Evolutionary conservation across 495 filamentous ascomycete species (phyloP).

Genomic region (Penicilliopsis zonata): DNA sequence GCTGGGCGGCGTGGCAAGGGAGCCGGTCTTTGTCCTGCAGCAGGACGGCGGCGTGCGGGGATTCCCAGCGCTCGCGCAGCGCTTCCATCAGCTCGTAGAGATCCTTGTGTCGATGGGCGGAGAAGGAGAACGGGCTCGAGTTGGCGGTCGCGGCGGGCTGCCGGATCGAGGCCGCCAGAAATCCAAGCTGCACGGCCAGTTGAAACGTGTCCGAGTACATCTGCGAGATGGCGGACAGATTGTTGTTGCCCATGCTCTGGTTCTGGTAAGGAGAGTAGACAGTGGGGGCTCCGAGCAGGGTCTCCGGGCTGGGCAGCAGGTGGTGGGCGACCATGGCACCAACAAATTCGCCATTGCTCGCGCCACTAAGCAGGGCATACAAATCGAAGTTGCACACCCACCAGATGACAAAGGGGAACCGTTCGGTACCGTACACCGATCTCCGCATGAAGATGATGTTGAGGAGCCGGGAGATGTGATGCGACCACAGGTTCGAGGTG

Average conservation of each 20-base stretch:
- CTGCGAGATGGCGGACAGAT: slow-evolving; percentile 28
- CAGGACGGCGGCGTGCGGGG: slow-evolving; percentile 20
- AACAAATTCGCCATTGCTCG: slow-evolving; percentile 39
- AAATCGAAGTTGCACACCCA: slow-evolving; percentile 44
- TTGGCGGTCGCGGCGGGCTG: slow-evolving; percentile 1
- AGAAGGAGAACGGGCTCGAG: slow-evolving; percentile 4
- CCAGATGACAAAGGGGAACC: slow-evolving; percentile 42
- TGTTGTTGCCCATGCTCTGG: no score
- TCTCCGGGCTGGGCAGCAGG: slow-evolving; percentile 31
- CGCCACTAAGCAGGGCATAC: slow-evolving; percentile 42
- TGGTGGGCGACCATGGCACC: slow-evolving; percentile 33
- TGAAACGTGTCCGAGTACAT: slow-evolving; percentile 32
- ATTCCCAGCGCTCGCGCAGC: slow-evolving; percentile 29
- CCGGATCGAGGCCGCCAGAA: slow-evolving; percentile 27
- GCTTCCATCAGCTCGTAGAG: slow-evolving; percentile 22
- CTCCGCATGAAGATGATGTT: slow-evolving; percentile 36
- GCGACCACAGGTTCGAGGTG: slow-evolving; percentile 39
- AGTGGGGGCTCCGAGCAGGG: slow-evolving; percentile 18
- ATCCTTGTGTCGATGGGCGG: slow-evolving; percentile 11
- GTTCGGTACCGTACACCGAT: slow-evolving; percentile 33
- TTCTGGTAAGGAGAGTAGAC: slow-evolving; percentile 23
- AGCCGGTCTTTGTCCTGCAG: slow-evolving; percentile 25
- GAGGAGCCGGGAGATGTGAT: slow-evolving; percentile 43
- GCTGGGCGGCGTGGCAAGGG: no score
- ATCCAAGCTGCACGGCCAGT: slow-evolving; percentile 27